Evolutionary conservation across 345 rosid species (phyloP), one percentile per base, ranked within the genome.

Genomic region (Kernera saxatilis): DNA sequence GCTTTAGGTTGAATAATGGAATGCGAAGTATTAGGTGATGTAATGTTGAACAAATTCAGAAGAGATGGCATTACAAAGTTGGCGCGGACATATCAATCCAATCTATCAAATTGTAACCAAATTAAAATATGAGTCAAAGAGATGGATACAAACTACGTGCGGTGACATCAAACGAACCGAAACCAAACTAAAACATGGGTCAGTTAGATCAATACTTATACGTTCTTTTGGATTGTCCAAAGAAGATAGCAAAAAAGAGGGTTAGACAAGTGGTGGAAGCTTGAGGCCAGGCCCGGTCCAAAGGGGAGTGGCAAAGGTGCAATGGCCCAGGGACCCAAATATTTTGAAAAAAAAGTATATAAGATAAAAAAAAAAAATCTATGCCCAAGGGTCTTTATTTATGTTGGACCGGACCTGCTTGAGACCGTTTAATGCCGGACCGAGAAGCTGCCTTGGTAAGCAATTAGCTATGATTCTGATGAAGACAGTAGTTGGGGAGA

Each of bases 361-460:
- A n/a, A n/a, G n/a, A n/a, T n/a, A n/a, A n/a, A n/a, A n/a, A n/a
- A n/a, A n/a, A n/a, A n/a, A n/a, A n/a, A n/a, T n/a, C n/a, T n/a
- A n/a, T n/a, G n/a, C n/a, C n/a, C n/a, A n/a, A n/a, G n/a, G n/a
- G n/a, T n/a, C n/a, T n/a, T n/a, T n/a, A n/a, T n/a, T n/a, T n/a
- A n/a, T n/a, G n/a, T n/a, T n/a, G n/a, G n/a, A n/a, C n/a, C n/a
- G n/a, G n/a, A n/a, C n/a, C n/a, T n/a, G n/a, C n/a, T n/a, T n/a
- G n/a, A n/a, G n/a, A n/a, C 3, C 35, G 1, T 65, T 49, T 13
- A 49, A 33, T 12, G 58, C 57, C 12, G 46, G 50, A 0, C 48
- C 59, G 2, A 65, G 70, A 65, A 65, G 35, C 8, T 66, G 49
- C 18, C 12, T 51, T 17, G 70, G 62, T 11, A 67, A 53, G 15